phyloP scores from a whole-genome alignment of 148 eudicot genomes.

The Diospyros lotus region DNA sequence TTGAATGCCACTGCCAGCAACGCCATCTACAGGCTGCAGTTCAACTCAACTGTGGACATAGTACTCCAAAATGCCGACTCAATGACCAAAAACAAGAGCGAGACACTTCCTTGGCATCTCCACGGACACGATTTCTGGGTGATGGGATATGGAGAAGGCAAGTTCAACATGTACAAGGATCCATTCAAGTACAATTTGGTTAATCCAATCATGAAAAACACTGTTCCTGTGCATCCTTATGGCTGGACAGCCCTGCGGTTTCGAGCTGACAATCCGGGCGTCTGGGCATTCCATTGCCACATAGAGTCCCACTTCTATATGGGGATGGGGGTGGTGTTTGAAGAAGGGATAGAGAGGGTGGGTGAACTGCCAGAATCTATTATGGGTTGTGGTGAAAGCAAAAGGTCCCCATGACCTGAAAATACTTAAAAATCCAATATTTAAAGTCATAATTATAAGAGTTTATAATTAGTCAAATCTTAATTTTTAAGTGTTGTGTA shows the following conservation, averaged over 20 bases:
- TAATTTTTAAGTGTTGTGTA: too few relatives aligned
- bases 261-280: slow-evolving; percentile 78
- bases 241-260: slow-evolving; percentile 92
- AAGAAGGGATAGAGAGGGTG: slow-evolving; percentile 53
- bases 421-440: too few relatives aligned
- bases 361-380: slow-evolving; percentile 44
- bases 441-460: too few relatives aligned
- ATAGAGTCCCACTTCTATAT: slow-evolving; percentile 70
- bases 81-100: slow-evolving; percentile 43
- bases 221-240: slow-evolving; percentile 64
- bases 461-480: too few relatives aligned
- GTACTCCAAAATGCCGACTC: slow-evolving; percentile 79
- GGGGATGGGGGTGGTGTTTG: slow-evolving; percentile 76
- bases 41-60: slow-evolving; percentile 56
- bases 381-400: slow-evolving; percentile 46
- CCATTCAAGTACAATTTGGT: slow-evolving; percentile 47
- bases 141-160: slow-evolving; percentile 69
- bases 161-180: slow-evolving; percentile 47
- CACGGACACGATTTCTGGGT: slow-evolving; percentile 98
- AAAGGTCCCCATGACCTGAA: too few relatives aligned
- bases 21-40: slow-evolving; percentile 43
- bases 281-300: slow-evolving; percentile 91
- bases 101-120: slow-evolving; percentile 95
- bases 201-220: slow-evolving; percentile 68
- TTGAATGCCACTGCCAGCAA: slow-evolving; percentile 54